Conservation (phyloP, 768 basidiomycete genomes). For the Naganishia friedmannii region DNA sequence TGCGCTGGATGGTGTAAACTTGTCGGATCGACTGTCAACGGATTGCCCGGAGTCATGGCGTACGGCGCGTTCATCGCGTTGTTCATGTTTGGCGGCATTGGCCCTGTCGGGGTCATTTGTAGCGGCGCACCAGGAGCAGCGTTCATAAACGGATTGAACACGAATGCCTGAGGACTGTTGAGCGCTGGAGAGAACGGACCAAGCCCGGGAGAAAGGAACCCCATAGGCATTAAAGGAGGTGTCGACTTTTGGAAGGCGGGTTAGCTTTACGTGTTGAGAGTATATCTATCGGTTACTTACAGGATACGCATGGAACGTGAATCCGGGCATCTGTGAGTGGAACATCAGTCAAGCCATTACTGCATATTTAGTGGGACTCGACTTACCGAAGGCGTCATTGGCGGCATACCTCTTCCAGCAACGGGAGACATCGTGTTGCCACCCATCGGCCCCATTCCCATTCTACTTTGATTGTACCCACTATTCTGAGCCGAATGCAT, state of each 20-base stretch:
- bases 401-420: slow-evolving; percentile 78
- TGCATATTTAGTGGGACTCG: background rate
- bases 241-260: slow-evolving; percentile 43
- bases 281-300: slow-evolving; percentile 5
- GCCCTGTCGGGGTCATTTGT: slow-evolving; percentile 30
- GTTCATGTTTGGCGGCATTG: slow-evolving; percentile 9
- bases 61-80: slow-evolving; percentile 19
- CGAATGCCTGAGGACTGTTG: slow-evolving; percentile 48
- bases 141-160: slow-evolving; percentile 60
- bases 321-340: slow-evolving; percentile 71
- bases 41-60: slow-evolving; percentile 26
- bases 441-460: background rate
- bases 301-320: slow-evolving; percentile 64
- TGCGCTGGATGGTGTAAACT: slow-evolving; percentile 19
- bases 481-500: background rate
- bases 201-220: slow-evolving; percentile 51
- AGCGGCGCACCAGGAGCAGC: slow-evolving; percentile 64
- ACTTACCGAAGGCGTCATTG: slow-evolving; percentile 75
- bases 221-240: slow-evolving; percentile 53
- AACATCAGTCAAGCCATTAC: background rate
- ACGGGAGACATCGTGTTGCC: slow-evolving; percentile 54
- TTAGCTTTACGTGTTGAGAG: no score
- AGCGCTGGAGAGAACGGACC: slow-evolving; percentile 69
- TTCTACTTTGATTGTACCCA: background rate
- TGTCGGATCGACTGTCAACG: slow-evolving; percentile 8